Evolutionary conservation across 1,284 basidiomycete genomes (phyloP), one percentile per base, ranked within the genome.

Genomic region (Pseudozyma tsukubaensis): DNA sequence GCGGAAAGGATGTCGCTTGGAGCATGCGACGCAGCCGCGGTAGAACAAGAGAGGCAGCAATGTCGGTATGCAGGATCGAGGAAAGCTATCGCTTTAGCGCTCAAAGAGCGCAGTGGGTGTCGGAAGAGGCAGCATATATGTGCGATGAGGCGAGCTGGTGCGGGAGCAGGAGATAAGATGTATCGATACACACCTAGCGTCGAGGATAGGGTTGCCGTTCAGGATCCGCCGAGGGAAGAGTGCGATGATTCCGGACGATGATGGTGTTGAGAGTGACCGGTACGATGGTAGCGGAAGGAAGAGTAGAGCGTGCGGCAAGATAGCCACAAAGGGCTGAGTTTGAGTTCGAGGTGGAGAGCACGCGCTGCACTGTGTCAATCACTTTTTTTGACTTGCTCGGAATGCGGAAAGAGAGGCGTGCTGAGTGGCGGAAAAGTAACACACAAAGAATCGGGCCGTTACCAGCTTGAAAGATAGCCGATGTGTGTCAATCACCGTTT

Each of bases 321-420:
- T 49, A 45, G 59, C 47, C 48, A 36, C 40, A 7, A 10, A 48
- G 43, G 52, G 65, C 59, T 67, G 45, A 61, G 65, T 55, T 39
- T n/a, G 45, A 21, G 39, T 36, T 43, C 34, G 14, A 29, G 44
- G 50, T 47, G 35, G 32, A 50, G 39, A 37, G 43, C 43, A 52
- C 50, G 50, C 44, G 50, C 8, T 21, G 4, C 13, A 12, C 13
- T n/a, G n/a, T 3, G 37, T 19, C 8, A 13, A 6, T 36, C 13
- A 21, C 7, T 43, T 58, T 40, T 34, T 40, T 16, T 34, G 6
- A 36, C 8, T 50, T 50, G 45, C 59, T 55, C 51, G 52, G 51
- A 44, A 18, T 19, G 36, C 42, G 44, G 55, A 45, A 11, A 29
- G 24, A 6, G 24, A 29, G 6, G 24, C 24, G 24, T 29, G 24